A percentile compares a stretch with the other conserved stretches of the same genome.
Conservation (phyloP, 352 stramenopile genomes). For the Lagenidium sp. region DNA sequence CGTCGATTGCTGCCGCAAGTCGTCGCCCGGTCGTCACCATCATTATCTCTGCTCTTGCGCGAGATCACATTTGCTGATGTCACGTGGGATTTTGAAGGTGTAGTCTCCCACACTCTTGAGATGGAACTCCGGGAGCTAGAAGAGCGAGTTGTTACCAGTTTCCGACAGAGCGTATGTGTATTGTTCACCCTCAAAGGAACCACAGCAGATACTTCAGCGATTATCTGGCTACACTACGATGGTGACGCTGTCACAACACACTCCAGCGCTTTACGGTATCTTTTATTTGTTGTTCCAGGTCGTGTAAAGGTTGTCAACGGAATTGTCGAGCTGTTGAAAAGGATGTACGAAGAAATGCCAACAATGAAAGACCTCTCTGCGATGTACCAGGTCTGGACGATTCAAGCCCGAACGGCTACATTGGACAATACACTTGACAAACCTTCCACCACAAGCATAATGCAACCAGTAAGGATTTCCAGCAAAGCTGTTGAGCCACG, state of each 20-base stretch:
- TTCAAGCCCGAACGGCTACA: no score
- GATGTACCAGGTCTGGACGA: constrained; percentile 32
- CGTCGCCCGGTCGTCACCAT: no score
- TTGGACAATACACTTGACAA: no score
- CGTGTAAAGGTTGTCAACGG: constrained; percentile 59
- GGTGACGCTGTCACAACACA: background rate
- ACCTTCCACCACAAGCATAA: no score
- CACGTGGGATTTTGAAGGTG: constrained; percentile 50
- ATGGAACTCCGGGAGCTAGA: constrained; percentile 55
- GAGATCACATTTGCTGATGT: constrained; percentile 40
- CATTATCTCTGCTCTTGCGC: no score
- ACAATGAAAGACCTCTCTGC: constrained; percentile 10
- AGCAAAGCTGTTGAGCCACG: no score
- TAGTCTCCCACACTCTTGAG: constrained; percentile 31
- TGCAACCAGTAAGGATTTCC: no score
- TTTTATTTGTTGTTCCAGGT: constrained; percentile 56
- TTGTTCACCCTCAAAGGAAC: constrained; percentile 12
- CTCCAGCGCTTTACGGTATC: constrained; percentile 12
- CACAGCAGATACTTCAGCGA: constrained; percentile 17
- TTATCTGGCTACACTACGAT: constrained; percentile 18
- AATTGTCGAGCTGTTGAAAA: constrained; percentile 33
- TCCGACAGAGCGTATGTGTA: constrained; percentile 19
- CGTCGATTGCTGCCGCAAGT: constrained; percentile 3
- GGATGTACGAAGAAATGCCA: constrained; percentile 38
- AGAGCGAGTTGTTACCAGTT: constrained; percentile 13